These are phyloP conservation scores for Cercospora sp. DNA, from an alignment of 2,329 filamentous ascomycete genomes.

Conservation along the genomic window DNA sequence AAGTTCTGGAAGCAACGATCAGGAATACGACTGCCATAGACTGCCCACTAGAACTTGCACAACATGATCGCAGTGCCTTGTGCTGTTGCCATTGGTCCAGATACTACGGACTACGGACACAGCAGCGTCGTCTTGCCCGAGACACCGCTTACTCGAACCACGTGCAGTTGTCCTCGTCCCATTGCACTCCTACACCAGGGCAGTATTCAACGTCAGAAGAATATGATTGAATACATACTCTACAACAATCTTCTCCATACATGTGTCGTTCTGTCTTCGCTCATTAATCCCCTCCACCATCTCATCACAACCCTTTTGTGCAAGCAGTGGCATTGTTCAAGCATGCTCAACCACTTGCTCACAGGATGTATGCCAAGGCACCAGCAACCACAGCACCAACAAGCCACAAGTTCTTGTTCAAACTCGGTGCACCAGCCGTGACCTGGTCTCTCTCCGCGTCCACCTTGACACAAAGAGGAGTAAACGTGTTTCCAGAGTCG, in stretches of 20 bases:
- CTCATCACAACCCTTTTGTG: background rate
- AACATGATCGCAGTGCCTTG: background rate
- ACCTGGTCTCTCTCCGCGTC: constrained; percentile 10
- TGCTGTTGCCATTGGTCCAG: background rate
- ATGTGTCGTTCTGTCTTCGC: background rate
- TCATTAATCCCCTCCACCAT: background rate
- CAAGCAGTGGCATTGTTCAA: background rate
- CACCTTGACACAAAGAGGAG: constrained; percentile 17
- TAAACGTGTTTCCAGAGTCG: constrained; percentile 17
- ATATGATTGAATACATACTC: background rate
- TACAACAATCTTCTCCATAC: background rate
- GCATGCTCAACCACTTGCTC: background rate
- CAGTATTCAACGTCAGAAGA: background rate
- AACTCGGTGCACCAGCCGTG: constrained; percentile 7
- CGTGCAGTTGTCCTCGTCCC: background rate
- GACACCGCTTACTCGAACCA: background rate
- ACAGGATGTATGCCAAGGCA: constrained; percentile 15
- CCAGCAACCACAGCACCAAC: constrained; percentile 11
- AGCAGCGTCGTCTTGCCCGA: background rate
- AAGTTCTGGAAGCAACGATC: background rate
- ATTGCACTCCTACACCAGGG: background rate
- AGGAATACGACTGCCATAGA: background rate
- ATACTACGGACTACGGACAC: background rate
- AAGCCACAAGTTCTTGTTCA: constrained; percentile 10
- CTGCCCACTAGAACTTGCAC: background rate